A percentile compares a stretch with the other conserved stretches of the same genome.
Conservation (phyloP, 345 rosid genomes). For the Xanthoceras sorbifolium region DNA sequence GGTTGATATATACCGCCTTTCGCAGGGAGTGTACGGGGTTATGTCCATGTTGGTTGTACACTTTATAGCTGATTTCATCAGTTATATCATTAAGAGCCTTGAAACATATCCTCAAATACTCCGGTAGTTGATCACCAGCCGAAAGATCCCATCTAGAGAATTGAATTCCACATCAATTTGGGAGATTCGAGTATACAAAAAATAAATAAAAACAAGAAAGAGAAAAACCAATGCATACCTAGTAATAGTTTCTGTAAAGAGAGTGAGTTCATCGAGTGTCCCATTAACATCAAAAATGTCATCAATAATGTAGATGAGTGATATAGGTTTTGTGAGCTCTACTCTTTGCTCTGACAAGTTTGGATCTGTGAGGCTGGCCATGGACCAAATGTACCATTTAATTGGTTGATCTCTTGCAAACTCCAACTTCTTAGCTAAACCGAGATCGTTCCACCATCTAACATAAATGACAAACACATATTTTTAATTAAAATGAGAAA, state of each 20-base stretch:
- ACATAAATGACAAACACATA: neutral
- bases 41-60: constrained; percentile 33
- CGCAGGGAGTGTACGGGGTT: constrained; percentile 41
- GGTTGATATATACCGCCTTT: constrained; percentile 35
- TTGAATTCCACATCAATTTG: neutral
- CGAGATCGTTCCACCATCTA: constrained; percentile 69
- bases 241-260: constrained; percentile 46
- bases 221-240: constrained; percentile 44
- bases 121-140: constrained; percentile 31
- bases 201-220: too few relatives aligned
- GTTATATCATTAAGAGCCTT: constrained; percentile 43
- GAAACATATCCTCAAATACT: constrained; percentile 42
- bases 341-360: constrained; percentile 45
- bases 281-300: constrained; percentile 58
- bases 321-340: constrained; percentile 51
- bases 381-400: constrained; percentile 57
- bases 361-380: constrained; percentile 50
- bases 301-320: constrained; percentile 56
- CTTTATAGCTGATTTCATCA: constrained; percentile 35
- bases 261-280: constrained; percentile 43
- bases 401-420: constrained; percentile 57
- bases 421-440: constrained; percentile 40
- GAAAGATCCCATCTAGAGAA: constrained; percentile 43
- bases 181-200: neutral
- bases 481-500: too few relatives aligned